Evolutionary conservation across 2,329 filamentous ascomycete genomes (phyloP).

Genomic region (Macrophomina pseudophaseolina): DNA sequence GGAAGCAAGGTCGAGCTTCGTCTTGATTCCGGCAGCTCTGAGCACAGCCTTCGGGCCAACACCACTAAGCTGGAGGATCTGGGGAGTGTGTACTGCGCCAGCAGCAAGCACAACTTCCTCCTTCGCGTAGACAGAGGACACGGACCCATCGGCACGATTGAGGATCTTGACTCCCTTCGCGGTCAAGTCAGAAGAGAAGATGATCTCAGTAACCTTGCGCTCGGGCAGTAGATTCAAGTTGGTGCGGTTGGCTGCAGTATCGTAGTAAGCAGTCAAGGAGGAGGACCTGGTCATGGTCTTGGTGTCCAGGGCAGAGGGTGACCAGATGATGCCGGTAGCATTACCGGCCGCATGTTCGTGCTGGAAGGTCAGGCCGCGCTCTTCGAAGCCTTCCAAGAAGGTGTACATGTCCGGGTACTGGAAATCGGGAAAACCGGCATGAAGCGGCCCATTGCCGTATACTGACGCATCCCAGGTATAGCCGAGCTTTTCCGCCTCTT

Average conservation of each 20-base stretch:
- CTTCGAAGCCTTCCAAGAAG: conserved; percentile 20
- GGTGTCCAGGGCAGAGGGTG: conserved; percentile 26
- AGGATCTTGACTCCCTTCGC: conserved; percentile 18
- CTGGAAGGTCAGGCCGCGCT: conserved; percentile 24
- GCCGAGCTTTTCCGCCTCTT: conserved; percentile 33
- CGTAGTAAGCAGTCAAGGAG: conserved; percentile 21
- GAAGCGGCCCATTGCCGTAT: conserved; percentile 33
- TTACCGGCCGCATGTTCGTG: conserved; percentile 28
- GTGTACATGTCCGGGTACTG: conserved; percentile 37
- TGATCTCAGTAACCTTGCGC: conserved; percentile 29
- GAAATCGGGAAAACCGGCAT: conserved; percentile 35
- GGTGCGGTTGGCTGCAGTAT: conserved; percentile 30
- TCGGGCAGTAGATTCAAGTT: conserved; percentile 25
- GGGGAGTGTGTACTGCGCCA: conserved; percentile 36
- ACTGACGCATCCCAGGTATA: conserved; percentile 36
- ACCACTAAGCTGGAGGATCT: conserved; percentile 38
- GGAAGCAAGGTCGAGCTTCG: conserved; percentile 34
- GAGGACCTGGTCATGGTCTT: conserved; percentile 24
- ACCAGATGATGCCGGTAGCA: conserved; percentile 24
- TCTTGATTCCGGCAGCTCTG: conserved; percentile 30
- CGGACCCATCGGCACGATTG: conserved; percentile 27
- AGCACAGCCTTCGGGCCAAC: conserved; percentile 37
- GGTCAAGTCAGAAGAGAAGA: conserved; percentile 1
- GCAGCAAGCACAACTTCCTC: conserved; percentile 36
- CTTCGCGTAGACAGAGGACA: conserved; percentile 28